These are phyloP conservation scores for Citrus unshiu DNA, from an alignment of 345 rosid genomes.

Conservation along the genomic window DNA sequence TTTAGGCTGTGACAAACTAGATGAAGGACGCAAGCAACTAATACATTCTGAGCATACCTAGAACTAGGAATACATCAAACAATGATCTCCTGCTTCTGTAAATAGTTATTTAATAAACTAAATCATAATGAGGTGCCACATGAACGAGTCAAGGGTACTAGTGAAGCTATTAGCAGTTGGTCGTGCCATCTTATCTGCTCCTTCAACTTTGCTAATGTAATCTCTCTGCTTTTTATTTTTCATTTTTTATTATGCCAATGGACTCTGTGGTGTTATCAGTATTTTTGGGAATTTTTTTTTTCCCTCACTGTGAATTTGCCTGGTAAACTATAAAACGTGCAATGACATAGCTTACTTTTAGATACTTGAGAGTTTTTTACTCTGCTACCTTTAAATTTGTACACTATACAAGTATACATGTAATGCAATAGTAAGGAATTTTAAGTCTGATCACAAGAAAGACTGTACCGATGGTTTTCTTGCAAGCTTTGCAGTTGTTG, in stretches of 20 bases:
- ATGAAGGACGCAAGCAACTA: neutral
- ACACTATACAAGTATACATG: too few species aligned
- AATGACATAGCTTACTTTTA: neutral
- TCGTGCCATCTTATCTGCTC: neutral
- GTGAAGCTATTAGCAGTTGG: neutral
- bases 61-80: neutral
- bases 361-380: neutral
- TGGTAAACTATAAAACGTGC: neutral
- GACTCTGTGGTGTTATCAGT: neutral
- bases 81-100: neutral
- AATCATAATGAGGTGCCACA: neutral
- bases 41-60: neutral
- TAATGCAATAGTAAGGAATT: neutral
- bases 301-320: too few species aligned
- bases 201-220: neutral
- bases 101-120: neutral
- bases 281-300: neutral
- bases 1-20: neutral
- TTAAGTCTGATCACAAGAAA: neutral
- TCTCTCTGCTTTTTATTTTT: too few species aligned
- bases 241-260: neutral
- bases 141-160: neutral
- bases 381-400: neutral
- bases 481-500: constrained; percentile 62
- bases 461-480: constrained; percentile 55